phyloP scores from a whole-genome alignment of 2,329 filamentous ascomycete genomes.

The Microsporum audouinii region DNA sequence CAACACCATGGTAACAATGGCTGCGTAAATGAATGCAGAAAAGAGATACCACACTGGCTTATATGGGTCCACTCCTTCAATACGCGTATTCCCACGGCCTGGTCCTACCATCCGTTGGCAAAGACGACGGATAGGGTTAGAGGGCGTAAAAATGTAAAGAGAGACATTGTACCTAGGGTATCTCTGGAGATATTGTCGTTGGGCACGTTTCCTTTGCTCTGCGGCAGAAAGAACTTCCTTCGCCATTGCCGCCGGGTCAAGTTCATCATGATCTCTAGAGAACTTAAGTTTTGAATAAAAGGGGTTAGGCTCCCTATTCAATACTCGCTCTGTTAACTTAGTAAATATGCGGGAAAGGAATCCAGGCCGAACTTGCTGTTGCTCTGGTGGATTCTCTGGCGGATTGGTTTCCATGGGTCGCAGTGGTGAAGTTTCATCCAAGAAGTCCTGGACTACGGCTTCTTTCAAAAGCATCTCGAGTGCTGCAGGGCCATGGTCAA shows the following conservation, averaged over 20 bases:
- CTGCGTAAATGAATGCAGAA: conserved; percentile 84
- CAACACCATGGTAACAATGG: conserved; percentile 95
- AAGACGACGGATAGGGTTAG: conserved; percentile 63
- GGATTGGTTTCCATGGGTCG: conserved; percentile 23
- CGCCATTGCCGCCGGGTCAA: conserved; percentile 80
- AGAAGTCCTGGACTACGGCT: conserved; percentile 84
- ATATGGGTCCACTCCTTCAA: conserved; percentile 82
- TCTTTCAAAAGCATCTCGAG: conserved; percentile 96
- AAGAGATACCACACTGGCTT: conserved; percentile 86
- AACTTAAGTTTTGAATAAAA: conserved; percentile 79
- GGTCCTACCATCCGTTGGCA: conserved; percentile 89
- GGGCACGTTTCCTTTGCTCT: conserved; percentile 70
- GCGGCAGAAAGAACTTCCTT: conserved; percentile 78
- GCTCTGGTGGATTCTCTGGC: conserved; percentile 22
- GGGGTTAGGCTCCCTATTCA: conserved; percentile 71
- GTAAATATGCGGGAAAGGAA: conserved; percentile 51
- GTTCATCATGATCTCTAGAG: conserved; percentile 58
- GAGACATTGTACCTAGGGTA: conserved; percentile 90
- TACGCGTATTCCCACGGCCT: conserved; percentile 71
- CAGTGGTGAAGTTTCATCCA: conserved; percentile 54
- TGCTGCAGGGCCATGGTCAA: conserved; percentile 83
- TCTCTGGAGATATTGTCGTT: conserved; percentile 76
- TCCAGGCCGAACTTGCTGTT: conserved; percentile 43
- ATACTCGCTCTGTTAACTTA: conserved; percentile 45
- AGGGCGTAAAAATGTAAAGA: conserved; percentile 71